A percentile compares a stretch with the other conserved stretches of the same genome.
These are phyloP conservation scores for Ophiostoma perfectum DNA, from an alignment of 2,329 filamentous ascomycete species.

Conservation along the genomic window DNA sequence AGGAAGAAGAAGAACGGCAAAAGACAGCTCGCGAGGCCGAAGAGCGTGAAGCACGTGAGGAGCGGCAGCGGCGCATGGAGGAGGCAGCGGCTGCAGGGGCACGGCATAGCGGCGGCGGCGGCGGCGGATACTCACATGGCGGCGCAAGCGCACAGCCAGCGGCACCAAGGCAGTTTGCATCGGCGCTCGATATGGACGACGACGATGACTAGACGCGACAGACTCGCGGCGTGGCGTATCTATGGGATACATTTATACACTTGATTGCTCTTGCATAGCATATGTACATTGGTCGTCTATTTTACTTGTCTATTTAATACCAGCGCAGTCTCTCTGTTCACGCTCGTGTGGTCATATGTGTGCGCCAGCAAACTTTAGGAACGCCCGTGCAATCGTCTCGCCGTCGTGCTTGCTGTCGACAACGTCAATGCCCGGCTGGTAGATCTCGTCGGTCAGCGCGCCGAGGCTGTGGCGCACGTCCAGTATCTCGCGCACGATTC, in stretches of 20 bases:
- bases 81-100: conserved; percentile 37
- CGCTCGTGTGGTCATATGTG: neutral
- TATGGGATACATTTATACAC: no score
- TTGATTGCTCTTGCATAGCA: neutral
- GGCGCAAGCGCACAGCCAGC: conserved; percentile 11
- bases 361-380: conserved; percentile 63
- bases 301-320: neutral
- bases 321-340: neutral
- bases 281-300: neutral
- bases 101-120: conserved; percentile 2
- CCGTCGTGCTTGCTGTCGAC: conserved; percentile 70
- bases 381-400: conserved; percentile 64
- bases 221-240: no score
- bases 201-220: conserved; percentile 17
- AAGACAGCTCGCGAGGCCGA: conserved; percentile 37
- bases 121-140: neutral
- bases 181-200: conserved; percentile 27
- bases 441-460: conserved; percentile 65
- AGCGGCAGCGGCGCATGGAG: conserved; percentile 42
- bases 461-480: conserved; percentile 58
- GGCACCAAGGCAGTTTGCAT: conserved; percentile 25
- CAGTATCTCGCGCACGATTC: conserved; percentile 66
- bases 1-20: conserved; percentile 50
- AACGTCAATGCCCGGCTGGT: conserved; percentile 61
- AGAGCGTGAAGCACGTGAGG: conserved; percentile 40